Conservation (phyloP, 805 yeast species). For the Maudiozyma pseudohumilis region DNA sequence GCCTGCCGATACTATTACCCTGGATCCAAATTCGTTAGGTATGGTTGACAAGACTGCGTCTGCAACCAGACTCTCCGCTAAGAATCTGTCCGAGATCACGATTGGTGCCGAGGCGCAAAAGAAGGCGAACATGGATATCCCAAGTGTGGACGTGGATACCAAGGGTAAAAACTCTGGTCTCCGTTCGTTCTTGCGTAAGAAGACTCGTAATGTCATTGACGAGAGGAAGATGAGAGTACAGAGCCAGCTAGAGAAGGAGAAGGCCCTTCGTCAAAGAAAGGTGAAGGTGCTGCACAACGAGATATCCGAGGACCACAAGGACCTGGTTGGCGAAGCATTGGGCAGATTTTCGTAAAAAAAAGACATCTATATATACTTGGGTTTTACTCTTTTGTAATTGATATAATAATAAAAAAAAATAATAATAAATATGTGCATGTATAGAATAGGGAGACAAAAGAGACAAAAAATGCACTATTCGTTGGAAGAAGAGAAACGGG, state of each 20-base stretch:
- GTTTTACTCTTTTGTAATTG: too few relatives aligned
- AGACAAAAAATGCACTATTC: too few relatives aligned
- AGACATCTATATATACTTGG: too few relatives aligned
- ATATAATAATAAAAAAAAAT: too few relatives aligned
- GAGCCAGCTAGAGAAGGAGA: conserved; percentile 63
- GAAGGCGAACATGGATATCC: conserved; percentile 39
- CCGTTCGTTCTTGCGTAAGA: conserved; percentile 72
- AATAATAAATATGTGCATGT: too few relatives aligned
- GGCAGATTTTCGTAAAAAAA: conserved; percentile 29
- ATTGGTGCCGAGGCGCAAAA: conserved; percentile 26
- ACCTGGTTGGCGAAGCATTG: conserved; percentile 33
- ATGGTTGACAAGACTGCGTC: conserved; percentile 65
- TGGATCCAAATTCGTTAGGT: conserved; percentile 86
- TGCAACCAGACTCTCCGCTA: conserved; percentile 51
- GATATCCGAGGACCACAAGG: conserved; percentile 42
- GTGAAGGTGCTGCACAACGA: conserved; percentile 38
- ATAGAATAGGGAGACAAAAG: too few relatives aligned
- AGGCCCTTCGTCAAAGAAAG: conserved; percentile 51
- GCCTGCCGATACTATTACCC: conserved; percentile 82
- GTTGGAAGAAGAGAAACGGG: too few relatives aligned
- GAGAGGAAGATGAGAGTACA: conserved; percentile 74
- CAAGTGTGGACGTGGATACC: conserved; percentile 55
- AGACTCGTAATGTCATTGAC: conserved; percentile 75
- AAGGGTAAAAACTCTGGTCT: conserved; percentile 77
- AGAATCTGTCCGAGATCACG: conserved; percentile 40